Evolutionary conservation across 306 rosid species (phyloP), one percentile per base, ranked within the genome.

Genomic region (Fagus crenata): DNA sequence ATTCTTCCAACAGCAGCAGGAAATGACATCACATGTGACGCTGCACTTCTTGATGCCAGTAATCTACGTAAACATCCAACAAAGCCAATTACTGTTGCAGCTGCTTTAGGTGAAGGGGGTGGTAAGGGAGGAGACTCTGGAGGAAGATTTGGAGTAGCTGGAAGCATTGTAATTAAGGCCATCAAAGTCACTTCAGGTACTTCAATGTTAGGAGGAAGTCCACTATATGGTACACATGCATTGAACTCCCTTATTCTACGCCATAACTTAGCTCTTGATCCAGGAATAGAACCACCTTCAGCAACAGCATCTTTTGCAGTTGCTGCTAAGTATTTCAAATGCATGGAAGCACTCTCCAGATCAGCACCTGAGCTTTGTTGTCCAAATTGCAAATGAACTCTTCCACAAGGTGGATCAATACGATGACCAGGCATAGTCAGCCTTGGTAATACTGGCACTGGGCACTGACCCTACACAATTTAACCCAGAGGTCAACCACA

Each of bases 241-340:
- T 96, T 96, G 83, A 96, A 96, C 93, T 96, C 99, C 86, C 99
- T 89, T 82, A 96, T 96, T 92, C 99, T 91, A 55, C 99, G 97
- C 98, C 99, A 96, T 69, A 96, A 83, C 89, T 89, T 96, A 85
- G 99, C 99, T 85, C 98, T 91, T 76, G 99, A 92, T 84, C 99
- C 99, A 74, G 98, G 99, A 79, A 96, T 81, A n/a, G 96, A 87
- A 85, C 99, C 99, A 78, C 96, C 93, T 89, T 96, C 99, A 64
- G 98, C 90, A 84, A 92, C 98, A n/a, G 99, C 99, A 81, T 96
- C 99, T 81, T 91, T 96, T 77, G 99, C 98, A 81, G 98, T 83
- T 54, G 92, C 92, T 53, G 98, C 98, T 72, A 96, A 89, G 83
- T 96, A 93, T 87, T 91, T 96, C 86, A 92, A 88, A 87, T 92